These are phyloP conservation scores for Eimeria necatrix DNA, from an alignment of 169 alveolate genomes.

Conservation along the genomic window DNA sequence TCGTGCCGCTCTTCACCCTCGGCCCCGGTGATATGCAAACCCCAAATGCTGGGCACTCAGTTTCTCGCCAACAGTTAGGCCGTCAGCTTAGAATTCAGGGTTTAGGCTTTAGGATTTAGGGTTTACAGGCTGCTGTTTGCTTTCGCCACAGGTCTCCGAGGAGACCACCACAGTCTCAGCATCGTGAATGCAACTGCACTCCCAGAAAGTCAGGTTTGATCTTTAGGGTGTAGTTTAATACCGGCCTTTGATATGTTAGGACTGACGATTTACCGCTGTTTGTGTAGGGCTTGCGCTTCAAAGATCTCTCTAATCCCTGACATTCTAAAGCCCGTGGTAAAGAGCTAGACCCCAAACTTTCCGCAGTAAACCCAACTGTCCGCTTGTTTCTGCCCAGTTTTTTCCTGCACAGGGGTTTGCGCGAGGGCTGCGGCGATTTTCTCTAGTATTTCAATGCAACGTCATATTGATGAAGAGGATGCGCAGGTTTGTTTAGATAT, in stretches of 20 bases:
- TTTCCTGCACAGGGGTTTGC: neutral
- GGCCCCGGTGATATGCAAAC: neutral
- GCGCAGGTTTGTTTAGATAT: neutral
- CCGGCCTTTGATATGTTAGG: too few species aligned
- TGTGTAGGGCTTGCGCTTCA: too few species aligned
- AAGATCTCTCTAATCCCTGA: too few species aligned
- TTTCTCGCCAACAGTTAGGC: neutral
- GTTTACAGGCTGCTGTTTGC: neutral
- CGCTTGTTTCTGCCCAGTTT: neutral
- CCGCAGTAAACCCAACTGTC: neutral
- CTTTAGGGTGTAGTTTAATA: neutral
- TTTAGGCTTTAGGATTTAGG: constrained; percentile 5
- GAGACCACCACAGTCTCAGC: neutral
- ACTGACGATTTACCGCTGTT: too few species aligned
- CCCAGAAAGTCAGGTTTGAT: neutral
- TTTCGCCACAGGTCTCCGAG: constrained; percentile 17
- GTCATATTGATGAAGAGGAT: neutral
- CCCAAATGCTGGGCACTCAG: neutral
- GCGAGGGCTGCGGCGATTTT: constrained; percentile 3
- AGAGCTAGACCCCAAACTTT: constrained; percentile 21
- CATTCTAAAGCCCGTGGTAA: too few species aligned
- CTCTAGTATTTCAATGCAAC: neutral
- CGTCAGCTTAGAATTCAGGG: neutral
- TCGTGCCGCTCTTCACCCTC: constrained; percentile 48
- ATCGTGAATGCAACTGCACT: neutral